Percentiles rank a stretch among this genome's conserved stretches.
These are phyloP conservation scores for Cyanidium caldarium DNA, from an alignment of 23 red algal species.

Conservation along the genomic window DNA sequence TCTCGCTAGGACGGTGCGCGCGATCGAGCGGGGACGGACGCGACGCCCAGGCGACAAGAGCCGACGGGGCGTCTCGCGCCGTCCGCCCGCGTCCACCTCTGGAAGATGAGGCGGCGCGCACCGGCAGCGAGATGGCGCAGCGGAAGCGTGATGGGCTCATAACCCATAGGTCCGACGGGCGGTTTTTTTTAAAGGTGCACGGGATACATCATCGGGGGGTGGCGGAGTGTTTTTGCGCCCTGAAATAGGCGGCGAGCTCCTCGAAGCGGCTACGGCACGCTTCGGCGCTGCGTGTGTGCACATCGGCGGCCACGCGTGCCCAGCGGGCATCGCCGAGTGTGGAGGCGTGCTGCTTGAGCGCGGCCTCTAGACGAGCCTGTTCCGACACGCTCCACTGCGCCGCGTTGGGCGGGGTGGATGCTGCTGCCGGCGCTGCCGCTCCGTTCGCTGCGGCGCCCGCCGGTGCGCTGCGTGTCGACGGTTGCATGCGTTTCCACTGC, in stretches of 20 bases:
- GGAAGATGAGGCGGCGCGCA: no score
- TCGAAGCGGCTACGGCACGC: no score
- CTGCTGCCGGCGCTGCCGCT: no score
- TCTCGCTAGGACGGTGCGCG: neutral
- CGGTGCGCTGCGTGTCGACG: neutral
- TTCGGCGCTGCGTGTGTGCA: neutral
- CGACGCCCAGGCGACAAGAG: neutral
- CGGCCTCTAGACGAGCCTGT: neutral
- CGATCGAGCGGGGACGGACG: neutral
- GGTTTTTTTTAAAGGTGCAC: no score
- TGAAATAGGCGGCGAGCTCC: no score
- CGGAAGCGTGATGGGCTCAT: constrained; percentile 12
- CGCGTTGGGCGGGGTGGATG: neutral
- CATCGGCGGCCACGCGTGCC: neutral
- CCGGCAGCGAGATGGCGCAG: neutral
- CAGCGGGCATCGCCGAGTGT: neutral
- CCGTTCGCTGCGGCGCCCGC: neutral
- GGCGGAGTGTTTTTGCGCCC: no score
- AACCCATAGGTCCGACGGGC: constrained; percentile 6
- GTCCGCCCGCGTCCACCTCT: no score
- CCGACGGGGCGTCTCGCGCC: no score
- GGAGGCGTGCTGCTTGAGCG: neutral
- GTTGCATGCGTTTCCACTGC: neutral
- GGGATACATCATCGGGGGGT: no score
- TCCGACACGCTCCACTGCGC: neutral